Evolutionary conservation across 2,329 filamentous ascomycete species (phyloP).

Genomic region (Cladobotryum protrusum): DNA sequence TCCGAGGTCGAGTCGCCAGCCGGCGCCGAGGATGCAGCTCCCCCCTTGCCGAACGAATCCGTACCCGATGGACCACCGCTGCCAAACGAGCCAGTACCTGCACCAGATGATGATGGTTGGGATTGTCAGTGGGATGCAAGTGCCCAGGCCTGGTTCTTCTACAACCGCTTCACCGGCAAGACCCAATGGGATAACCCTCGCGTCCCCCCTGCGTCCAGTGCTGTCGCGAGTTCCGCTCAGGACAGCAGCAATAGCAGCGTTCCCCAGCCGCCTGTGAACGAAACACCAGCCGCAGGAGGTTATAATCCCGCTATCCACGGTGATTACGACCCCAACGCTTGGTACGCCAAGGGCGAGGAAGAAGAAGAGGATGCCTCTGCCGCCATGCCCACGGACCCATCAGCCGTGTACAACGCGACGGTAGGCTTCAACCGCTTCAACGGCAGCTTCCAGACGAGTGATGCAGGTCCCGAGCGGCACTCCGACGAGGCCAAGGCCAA

Average conservation of each 20-base stretch:
- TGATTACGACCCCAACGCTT: constrained; percentile 92
- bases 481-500: constrained; percentile 81
- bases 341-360: constrained; percentile 67
- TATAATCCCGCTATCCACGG: constrained; percentile 97
- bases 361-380: constrained; percentile 27
- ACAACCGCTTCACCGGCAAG: constrained; percentile 69
- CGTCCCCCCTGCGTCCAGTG: constrained; percentile 43
- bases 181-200: constrained; percentile 87
- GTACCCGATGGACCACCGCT: constrained; percentile 31
- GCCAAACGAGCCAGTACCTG: constrained; percentile 37
- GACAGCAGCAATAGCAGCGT: background rate
- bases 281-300: constrained; percentile 53
- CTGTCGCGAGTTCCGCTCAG: constrained; percentile 15
- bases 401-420: constrained; percentile 56
- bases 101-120: constrained; percentile 70
- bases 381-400: constrained; percentile 28
- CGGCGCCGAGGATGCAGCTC: constrained; percentile 16
- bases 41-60: constrained; percentile 33
- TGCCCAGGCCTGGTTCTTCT: constrained; percentile 71
- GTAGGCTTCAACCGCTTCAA: constrained; percentile 90
- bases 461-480: constrained; percentile 66
- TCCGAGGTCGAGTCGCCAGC: constrained; percentile 9
- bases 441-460: constrained; percentile 68
- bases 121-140: constrained; percentile 68
- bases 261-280: constrained; percentile 29